Base-by-base conservation (phyloP, 177 flowering plant genomes). In the Vitis hybrid region DNA sequence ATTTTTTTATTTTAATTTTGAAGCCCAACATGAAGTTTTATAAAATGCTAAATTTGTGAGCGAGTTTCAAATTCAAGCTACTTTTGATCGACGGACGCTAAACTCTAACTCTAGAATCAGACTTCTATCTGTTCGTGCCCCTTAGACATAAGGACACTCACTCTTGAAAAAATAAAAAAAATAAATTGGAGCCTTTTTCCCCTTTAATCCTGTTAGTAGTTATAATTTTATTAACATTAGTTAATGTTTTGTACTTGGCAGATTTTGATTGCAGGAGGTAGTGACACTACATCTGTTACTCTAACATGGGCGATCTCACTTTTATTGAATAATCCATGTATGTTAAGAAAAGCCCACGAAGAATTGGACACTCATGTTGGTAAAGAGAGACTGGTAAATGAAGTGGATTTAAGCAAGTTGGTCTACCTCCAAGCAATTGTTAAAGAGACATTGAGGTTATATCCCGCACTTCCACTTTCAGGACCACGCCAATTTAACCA, bases 391-490 rank as follows among this genome's bases (percentile, higher is more conserved):
- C 0, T 0, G 3, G 35, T 60, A 11, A 27, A 60, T 8, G 62
- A 60, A 27, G 19, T 35, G 10, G 62, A 60, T 18, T 19, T 27
- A 14, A 19, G 32, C 8, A 60, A 60, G 6, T 10, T 60, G 12
- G 12, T 11, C 10, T 60, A 60, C 62, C 19, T 60, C 0, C 11
- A 27, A 4, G 62, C 62, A 4, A 27, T 60, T 7, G 14, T 60
- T 10, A 60, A 60, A 21, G 62, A 60, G 62, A 60, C 35, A 14
- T 18, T 60, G 62, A 14, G 62, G 5, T 60, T 60, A 27, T 35
- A 60, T 18, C 62, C 62, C 2, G 32, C 62, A 21, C 4, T 10
- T 11, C 62, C 62, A 14, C 15, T 18, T 9, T 11, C 15, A 10
- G 30, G 46, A 7, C 55, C 21, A 1, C 60, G 56, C 6, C 65